Conservation (phyloP, 352 stramenopile species). For the Phytophthora tubulina region DNA sequence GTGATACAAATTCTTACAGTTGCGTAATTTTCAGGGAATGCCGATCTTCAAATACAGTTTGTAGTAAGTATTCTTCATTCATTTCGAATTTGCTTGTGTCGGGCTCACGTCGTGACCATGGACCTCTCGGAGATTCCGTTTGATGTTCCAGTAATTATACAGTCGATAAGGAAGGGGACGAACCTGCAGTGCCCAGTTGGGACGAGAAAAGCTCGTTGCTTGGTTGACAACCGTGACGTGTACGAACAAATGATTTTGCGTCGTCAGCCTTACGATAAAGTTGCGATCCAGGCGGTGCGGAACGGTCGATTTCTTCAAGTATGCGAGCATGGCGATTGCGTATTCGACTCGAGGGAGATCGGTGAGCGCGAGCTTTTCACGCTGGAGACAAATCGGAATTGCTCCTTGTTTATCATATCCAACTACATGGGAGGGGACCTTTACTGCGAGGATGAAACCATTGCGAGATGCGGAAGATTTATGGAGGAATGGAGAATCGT, state of each 20-base stretch:
- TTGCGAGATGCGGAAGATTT: too few species aligned
- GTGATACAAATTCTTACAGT: too few species aligned
- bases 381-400: too few species aligned
- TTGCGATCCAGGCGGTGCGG: constrained; percentile 21
- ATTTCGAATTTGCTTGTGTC: too few species aligned
- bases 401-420: too few species aligned
- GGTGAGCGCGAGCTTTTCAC: too few species aligned
- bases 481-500: too few species aligned
- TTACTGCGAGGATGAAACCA: too few species aligned
- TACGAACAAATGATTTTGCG: constrained; percentile 33
- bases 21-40: not conserved
- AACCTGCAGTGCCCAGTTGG: constrained; percentile 35
- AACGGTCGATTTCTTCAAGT: constrained; percentile 18
- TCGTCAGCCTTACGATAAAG: constrained; percentile 12
- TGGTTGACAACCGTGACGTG: constrained; percentile 9
- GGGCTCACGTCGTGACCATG: not conserved
- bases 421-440: too few species aligned
- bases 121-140: constrained; percentile 29
- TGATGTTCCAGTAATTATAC: constrained; percentile 23
- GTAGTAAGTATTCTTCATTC: too few species aligned
- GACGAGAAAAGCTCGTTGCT: constrained; percentile 9
- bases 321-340: constrained; percentile 1
- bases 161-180: constrained; percentile 5
- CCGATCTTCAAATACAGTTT: not conserved
- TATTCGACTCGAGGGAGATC: too few species aligned